Evolutionary conservation across 768 basidiomycete species (phyloP).

Genomic region (Naganishia randhawae): DNA sequence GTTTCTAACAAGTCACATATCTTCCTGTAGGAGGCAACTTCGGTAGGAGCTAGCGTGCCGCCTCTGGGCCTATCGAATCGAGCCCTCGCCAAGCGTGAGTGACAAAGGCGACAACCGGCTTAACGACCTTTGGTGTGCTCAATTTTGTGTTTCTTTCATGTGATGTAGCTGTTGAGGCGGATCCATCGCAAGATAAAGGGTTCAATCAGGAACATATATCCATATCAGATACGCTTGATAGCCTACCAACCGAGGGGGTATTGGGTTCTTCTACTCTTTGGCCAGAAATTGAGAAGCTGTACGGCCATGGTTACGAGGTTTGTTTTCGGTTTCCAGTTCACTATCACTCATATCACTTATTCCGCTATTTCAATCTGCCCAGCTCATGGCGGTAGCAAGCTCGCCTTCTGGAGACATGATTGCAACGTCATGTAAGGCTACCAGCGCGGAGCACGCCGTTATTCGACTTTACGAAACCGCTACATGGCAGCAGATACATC

Average conservation of each 20-base stretch:
- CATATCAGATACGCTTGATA: slow-evolving; percentile 42
- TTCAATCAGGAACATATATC: slow-evolving; percentile 47
- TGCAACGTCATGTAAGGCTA: slow-evolving; percentile 87
- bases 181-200: slow-evolving; percentile 29
- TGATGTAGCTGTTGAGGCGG: slow-evolving; percentile 34
- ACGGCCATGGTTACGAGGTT: slow-evolving; percentile 96
- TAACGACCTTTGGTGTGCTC: slow-evolving; percentile 15
- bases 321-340: slow-evolving; percentile 17
- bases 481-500: slow-evolving; percentile 67
- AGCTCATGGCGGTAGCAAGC: slow-evolving; percentile 76
- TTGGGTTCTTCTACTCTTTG: slow-evolving; percentile 81
- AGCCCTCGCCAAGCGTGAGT: slow-evolving; percentile 67
- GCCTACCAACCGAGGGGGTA: slow-evolving; percentile 77
- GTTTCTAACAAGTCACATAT: not conserved
- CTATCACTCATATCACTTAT: not conserved
- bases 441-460: slow-evolving; percentile 80
- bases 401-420: slow-evolving; percentile 68
- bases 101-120: not conserved
- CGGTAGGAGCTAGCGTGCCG: slow-evolving; percentile 80
- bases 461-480: slow-evolving; percentile 74
- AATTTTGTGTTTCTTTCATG: not conserved
- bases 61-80: slow-evolving; percentile 94
- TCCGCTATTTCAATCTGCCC: not conserved
- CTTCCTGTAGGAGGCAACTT: slow-evolving; percentile 58
- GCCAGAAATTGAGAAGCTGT: slow-evolving; percentile 95